These are phyloP conservation scores for Lotmaria passim DNA, from an alignment of 208 protist genomes.

Conservation along the genomic window DNA sequence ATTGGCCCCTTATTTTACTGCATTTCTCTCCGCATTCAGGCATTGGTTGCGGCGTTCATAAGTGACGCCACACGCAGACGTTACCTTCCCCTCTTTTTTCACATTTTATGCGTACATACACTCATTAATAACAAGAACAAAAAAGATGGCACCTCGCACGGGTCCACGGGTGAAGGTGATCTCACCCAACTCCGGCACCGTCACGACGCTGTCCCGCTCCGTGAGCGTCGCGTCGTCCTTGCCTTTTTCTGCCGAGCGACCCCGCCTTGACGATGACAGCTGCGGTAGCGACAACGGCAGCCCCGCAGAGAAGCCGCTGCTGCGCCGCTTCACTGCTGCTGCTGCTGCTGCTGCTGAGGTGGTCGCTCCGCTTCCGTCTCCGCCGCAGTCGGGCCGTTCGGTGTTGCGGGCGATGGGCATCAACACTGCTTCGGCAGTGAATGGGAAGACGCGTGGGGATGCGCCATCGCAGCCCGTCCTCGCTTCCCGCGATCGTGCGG, in stretches of 20 bases:
- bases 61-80: too few species aligned
- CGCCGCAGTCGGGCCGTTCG: constrained; percentile 1
- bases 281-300: not conserved
- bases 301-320: not conserved
- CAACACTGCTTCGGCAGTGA: not conserved
- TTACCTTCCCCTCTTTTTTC: not conserved
- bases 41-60: too few species aligned
- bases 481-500: not conserved
- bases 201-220: constrained; percentile 44
- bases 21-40: too few species aligned
- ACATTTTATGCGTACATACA: too few species aligned
- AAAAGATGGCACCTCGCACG: constrained; percentile 38
- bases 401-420: constrained; percentile 18
- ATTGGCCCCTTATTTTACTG: too few species aligned
- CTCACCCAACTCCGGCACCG: constrained; percentile 55
- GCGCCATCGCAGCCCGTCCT: not conserved
- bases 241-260: not conserved
- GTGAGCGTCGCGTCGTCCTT: constrained; percentile 20
- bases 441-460: not conserved
- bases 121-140: not conserved
- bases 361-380: not conserved
- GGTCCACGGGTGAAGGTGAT: constrained; percentile 46
- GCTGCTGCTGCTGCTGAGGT: not conserved
- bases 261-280: not conserved
- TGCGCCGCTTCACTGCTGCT: not conserved